Percentiles rank a stretch among this genome's conserved stretches.
phyloP scores from a whole-genome alignment of 257 asterid species.

The Cinchona pubescens region DNA sequence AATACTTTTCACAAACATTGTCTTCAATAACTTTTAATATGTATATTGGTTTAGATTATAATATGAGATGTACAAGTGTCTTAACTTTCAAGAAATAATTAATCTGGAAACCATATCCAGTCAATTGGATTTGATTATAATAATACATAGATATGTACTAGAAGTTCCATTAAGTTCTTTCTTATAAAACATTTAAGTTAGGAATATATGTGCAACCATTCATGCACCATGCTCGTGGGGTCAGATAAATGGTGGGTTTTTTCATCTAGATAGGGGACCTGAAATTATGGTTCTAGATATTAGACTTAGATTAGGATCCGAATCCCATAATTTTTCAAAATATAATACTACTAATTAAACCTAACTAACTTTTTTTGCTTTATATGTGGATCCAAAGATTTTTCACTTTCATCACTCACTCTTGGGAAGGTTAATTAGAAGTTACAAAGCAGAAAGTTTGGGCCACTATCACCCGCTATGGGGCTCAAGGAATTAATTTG shows the following conservation, averaged over 20 bases:
- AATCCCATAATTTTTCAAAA: constrained; percentile 21
- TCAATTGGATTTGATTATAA: background rate
- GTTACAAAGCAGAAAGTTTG: constrained; percentile 13
- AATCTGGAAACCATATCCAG: background rate
- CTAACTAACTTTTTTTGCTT: constrained; percentile 31
- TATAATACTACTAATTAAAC: constrained; percentile 17
- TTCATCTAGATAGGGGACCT: constrained; percentile 30
- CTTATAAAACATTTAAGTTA: background rate
- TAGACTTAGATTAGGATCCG: constrained; percentile 32
- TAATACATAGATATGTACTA: background rate
- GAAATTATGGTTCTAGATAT: constrained; percentile 32
- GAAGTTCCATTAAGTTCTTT: background rate
- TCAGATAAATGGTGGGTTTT: constrained; percentile 20
- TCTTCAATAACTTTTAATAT: background rate
- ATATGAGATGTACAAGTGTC: background rate
- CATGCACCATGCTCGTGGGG: constrained; percentile 38
- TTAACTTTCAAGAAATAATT: too few relatives aligned
- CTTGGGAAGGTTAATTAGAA: constrained; percentile 25
- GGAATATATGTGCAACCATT: constrained; percentile 15
- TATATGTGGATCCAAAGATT: constrained; percentile 34
- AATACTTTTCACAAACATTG: background rate
- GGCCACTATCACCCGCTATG: constrained; percentile 27
- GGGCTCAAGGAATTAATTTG: constrained; percentile 55
- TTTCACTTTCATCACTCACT: constrained; percentile 7
- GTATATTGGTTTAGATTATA: too few relatives aligned